phyloP scores from a whole-genome alignment of 208 protist species.

The Lotmaria passim region DNA sequence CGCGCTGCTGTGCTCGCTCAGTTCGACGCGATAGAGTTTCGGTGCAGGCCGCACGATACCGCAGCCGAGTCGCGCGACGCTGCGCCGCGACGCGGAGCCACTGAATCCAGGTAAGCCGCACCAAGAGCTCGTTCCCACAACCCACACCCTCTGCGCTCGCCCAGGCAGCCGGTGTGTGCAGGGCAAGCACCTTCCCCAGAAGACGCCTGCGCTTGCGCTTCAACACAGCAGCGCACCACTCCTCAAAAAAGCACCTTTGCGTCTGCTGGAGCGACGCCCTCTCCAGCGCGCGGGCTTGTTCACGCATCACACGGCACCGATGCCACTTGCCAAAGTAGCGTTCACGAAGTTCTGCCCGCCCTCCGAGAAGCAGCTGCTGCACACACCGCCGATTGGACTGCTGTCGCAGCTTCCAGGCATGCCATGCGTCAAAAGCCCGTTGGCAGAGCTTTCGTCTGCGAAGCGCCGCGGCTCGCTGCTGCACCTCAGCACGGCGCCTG shows the following conservation, averaged over 20 bases:
- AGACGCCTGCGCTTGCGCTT: not conserved
- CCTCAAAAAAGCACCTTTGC: not conserved
- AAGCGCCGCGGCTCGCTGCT: not conserved
- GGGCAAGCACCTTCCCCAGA: not conserved
- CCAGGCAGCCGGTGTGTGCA: conserved; percentile 17
- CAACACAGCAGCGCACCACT: not conserved
- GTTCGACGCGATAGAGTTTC: not conserved
- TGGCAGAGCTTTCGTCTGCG: conserved; percentile 1
- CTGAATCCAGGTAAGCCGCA: conserved; percentile 30
- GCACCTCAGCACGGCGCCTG: not conserved
- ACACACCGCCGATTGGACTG: not conserved
- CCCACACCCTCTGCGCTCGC: not conserved
- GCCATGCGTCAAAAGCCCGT: conserved; percentile 1
- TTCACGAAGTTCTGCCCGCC: not conserved
- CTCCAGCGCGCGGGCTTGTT: not conserved
- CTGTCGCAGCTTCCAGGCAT: conserved; percentile 8
- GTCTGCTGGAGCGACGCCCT: not conserved
- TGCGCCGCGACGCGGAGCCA: conserved; percentile 35
- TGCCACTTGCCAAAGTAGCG: conserved; percentile 14
- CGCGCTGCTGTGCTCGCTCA: not conserved
- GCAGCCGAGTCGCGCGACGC: conserved; percentile 26
- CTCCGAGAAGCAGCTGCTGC: not conserved
- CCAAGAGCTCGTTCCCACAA: conserved; percentile 3
- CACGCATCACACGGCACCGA: not conserved
- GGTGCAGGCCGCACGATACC: conserved; percentile 2